These are phyloP conservation scores for Nakazawaea ernobii DNA, from an alignment of 805 yeast species.

Conservation along the genomic window DNA sequence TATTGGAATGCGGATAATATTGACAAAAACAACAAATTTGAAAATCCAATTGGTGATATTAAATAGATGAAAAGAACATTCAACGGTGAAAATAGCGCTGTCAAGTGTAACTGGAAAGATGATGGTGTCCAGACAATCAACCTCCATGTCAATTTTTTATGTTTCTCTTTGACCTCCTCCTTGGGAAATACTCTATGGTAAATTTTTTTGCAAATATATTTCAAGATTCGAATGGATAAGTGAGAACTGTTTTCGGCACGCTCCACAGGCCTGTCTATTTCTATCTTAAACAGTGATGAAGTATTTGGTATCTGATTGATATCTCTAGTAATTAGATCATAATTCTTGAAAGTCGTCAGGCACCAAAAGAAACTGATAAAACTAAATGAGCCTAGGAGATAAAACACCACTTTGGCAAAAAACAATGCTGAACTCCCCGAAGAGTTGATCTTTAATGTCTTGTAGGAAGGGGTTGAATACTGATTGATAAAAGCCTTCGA, in stretches of 20 bases:
- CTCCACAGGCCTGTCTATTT: constrained; percentile 5
- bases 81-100: constrained; percentile 56
- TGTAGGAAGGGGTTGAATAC: background rate
- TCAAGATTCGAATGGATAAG: background rate
- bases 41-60: constrained; percentile 15
- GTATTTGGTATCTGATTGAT: constrained; percentile 7
- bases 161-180: background rate
- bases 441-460: constrained; percentile 1
- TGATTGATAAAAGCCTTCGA: constrained; percentile 9
- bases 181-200: constrained; percentile 5
- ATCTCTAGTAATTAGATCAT: constrained; percentile 10
- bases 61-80: constrained; percentile 34
- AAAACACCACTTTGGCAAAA: background rate
- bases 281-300: constrained; percentile 8
- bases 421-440: background rate
- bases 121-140: constrained; percentile 66
- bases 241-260: background rate
- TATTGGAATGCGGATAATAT: constrained; percentile 32
- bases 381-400: background rate
- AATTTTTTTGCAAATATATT: background rate
- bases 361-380: constrained; percentile 7
- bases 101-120: constrained; percentile 44
- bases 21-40: constrained; percentile 24
- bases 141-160: constrained; percentile 32
- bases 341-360: constrained; percentile 7